These are phyloP conservation scores for Penicillium nordicum DNA, from an alignment of 2,329 filamentous ascomycete genomes.

Conservation along the genomic window DNA sequence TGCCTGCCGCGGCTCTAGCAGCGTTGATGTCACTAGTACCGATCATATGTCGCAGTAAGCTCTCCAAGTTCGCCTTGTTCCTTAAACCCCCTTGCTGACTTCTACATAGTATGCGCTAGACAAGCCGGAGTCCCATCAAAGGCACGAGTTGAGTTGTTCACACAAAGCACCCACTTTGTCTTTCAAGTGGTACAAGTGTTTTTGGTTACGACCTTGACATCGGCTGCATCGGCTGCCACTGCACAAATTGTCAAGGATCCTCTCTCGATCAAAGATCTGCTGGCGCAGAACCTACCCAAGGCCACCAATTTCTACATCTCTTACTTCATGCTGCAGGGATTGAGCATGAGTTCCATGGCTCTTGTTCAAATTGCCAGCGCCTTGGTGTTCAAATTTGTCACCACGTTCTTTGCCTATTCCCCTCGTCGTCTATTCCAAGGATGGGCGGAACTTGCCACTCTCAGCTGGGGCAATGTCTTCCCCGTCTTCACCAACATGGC, in stretches of 20 bases:
- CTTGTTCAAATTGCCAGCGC: slow-evolving; percentile 72
- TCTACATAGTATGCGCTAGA: slow-evolving; percentile 64
- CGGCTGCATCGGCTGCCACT: slow-evolving; percentile 71
- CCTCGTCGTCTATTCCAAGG: slow-evolving; percentile 73
- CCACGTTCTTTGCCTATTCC: slow-evolving; percentile 65
- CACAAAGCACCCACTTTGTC: slow-evolving; percentile 82
- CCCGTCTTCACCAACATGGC: slow-evolving; percentile 77
- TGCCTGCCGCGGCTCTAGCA: slow-evolving; percentile 75
- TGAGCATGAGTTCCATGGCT: slow-evolving; percentile 69
- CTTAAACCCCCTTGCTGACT: neutral
- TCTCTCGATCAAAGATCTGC: slow-evolving; percentile 58
- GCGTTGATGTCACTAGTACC: slow-evolving; percentile 85
- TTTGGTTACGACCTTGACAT: slow-evolving; percentile 77
- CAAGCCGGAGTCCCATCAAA: slow-evolving; percentile 75
- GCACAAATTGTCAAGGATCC: slow-evolving; percentile 65
- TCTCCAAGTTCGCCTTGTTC: neutral
- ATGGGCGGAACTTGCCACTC: slow-evolving; percentile 69
- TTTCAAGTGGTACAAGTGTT: slow-evolving; percentile 80
- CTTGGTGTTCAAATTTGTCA: slow-evolving; percentile 67
- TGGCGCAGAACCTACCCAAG: slow-evolving; percentile 74
- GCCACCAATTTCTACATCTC: slow-evolving; percentile 93
- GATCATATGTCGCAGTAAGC: slow-evolving; percentile 69
- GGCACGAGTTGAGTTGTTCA: slow-evolving; percentile 79
- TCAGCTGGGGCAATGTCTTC: slow-evolving; percentile 80
- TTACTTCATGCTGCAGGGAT: slow-evolving; percentile 88